Evolutionary conservation across 305 asterid genomes (phyloP).

Genomic region (Fraxinus xanthoxyloides): DNA sequence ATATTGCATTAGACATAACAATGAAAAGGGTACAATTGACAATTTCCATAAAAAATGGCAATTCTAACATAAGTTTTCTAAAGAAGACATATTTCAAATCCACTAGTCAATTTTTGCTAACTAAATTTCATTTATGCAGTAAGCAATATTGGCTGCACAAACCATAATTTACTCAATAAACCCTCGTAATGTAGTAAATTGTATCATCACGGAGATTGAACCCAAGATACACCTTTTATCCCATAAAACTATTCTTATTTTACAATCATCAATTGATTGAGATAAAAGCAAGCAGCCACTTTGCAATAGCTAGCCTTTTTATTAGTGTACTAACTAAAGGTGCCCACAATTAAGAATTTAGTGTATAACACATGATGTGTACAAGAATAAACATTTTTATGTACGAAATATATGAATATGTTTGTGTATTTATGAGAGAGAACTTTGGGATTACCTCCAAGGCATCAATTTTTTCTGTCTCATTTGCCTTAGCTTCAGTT

Average conservation of each 20-base stretch:
- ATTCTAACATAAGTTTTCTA: background rate
- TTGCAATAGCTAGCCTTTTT: slow-evolving; percentile 10
- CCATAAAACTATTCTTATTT: background rate
- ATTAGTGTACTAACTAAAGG: background rate
- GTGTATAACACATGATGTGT: slow-evolving; percentile 8
- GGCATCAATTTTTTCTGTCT: slow-evolving; percentile 80
- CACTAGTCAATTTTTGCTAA: background rate
- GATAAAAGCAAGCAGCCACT: slow-evolving; percentile 7
- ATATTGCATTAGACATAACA: background rate
- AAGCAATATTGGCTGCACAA: background rate
- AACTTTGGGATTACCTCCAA: slow-evolving; percentile 65
- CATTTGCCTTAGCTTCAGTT: slow-evolving; percentile 64
- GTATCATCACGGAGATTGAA: background rate
- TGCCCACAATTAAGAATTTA: background rate
- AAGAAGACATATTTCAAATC: background rate
- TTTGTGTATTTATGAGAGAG: slow-evolving; percentile 5
- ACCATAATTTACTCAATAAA: background rate
- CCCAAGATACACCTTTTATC: slow-evolving; percentile 11
- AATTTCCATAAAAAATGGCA: background rate
- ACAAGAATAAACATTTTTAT: background rate
- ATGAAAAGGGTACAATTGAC: background rate
- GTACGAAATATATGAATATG: background rate
- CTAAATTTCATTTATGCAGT: background rate
- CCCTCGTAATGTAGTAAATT: background rate
- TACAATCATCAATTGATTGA: background rate